Evolutionary conservation across 768 basidiomycete species (phyloP), one percentile per base, ranked within the genome.

Genomic region (Tephrocybe sp.): DNA sequence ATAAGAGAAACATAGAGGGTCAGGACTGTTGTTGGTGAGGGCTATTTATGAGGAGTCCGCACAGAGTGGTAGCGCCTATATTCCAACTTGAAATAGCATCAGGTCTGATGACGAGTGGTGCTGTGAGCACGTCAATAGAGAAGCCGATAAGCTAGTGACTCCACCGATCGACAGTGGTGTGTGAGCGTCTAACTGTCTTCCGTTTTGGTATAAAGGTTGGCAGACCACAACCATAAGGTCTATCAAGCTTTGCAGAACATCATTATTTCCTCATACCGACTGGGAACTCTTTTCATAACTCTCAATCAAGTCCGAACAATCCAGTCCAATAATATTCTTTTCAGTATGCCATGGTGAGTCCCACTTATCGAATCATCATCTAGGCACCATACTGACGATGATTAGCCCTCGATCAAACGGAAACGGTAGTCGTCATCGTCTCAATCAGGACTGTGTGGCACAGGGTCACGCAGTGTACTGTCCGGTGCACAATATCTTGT

Each of bases 391-490:
- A 20, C 23, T 23, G 24, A 41, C 21, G n/a, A 10, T 23, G 23
- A 12, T 41, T 10, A 50, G 50, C 28, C 50, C 50, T 17, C 24
- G 20, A 28, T 51, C 43, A 10, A 42, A 51, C 28, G 50, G 50
- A 36, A 51, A 51, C 15, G 18, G 17, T n/a, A 51, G 23, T 6
- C 11, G 18, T 18, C 50, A 51, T 17, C 50, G 50, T 32, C 43
- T 51, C 7, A 51, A 51, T 9, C 20, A 10, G 8, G 50, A 51
- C 20, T 51, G 50, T 38, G 50, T 51, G 25, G 18, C 25, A 25
- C 50, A 51, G 25, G 50, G 50, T 10, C 50, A 51, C 42, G 50
- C 50, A 11, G 33, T 36, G 8, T 33, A 44, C 26, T 51, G 50
- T 32, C 8, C 25, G 2, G 23, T 30, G 18, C 50, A 51, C 34